A percentile compares a stretch with the other conserved stretches of the same genome.
Conservation (phyloP, 2,329 filamentous ascomycete genomes). For the Cordyceps pruinosa region DNA sequence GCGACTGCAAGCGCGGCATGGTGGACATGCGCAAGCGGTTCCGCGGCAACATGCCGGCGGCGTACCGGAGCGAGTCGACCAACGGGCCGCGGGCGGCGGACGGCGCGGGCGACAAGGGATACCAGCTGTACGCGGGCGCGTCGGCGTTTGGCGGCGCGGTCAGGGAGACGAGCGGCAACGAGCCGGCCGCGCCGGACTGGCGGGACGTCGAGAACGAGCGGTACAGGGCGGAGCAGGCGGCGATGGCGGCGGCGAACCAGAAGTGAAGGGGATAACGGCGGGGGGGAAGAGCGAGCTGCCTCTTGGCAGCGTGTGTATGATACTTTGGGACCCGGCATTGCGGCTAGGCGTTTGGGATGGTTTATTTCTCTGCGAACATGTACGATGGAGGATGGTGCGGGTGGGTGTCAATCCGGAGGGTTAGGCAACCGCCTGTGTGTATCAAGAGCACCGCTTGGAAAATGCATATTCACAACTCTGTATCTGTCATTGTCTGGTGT, state of each 20-base stretch:
- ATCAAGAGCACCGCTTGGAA: neutral
- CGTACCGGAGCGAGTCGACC: slow-evolving; percentile 54
- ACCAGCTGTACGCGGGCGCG: slow-evolving; percentile 74
- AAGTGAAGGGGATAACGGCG: neutral
- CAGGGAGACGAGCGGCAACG: slow-evolving; percentile 61
- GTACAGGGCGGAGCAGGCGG: slow-evolving; percentile 33
- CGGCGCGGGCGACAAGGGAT: slow-evolving; percentile 50
- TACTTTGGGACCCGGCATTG: slow-evolving; percentile 2
- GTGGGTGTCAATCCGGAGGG: neutral
- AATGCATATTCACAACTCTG: neutral
- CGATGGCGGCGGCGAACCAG: slow-evolving; percentile 16
- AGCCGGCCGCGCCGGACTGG: slow-evolving; percentile 55
- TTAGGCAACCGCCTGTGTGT: neutral
- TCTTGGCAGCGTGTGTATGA: neutral
- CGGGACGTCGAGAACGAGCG: slow-evolving; percentile 59
- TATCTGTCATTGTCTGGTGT: too few species aligned
- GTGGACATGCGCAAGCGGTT: slow-evolving; percentile 99
- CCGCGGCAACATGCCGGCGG: slow-evolving; percentile 82
- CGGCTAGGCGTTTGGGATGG: neutral
- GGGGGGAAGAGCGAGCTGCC: neutral
- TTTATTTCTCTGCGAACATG: neutral
- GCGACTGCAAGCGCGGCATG: slow-evolving; percentile 92
- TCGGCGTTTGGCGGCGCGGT: slow-evolving; percentile 60
- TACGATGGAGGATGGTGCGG: neutral
- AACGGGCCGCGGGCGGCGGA: slow-evolving; percentile 1